Percentiles rank a stretch among this genome's conserved stretches.
These are phyloP conservation scores for Pleomassaria siparia DNA, from an alignment of 2,329 filamentous ascomycete genomes.

Conservation along the genomic window DNA sequence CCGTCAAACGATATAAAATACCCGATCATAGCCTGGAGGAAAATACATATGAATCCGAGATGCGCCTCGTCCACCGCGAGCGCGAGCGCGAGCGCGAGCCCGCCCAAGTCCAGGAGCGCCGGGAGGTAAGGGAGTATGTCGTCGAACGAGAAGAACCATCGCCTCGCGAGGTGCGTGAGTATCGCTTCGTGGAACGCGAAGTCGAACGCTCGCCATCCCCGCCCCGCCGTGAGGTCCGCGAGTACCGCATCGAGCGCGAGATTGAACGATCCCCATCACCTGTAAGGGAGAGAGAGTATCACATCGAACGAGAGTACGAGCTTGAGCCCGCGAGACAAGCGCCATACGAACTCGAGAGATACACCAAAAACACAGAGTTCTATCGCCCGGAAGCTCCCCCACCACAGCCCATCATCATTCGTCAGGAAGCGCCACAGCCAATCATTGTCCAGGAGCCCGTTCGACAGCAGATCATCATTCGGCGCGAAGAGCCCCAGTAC, in stretches of 20 bases:
- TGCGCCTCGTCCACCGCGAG: constrained; percentile 49
- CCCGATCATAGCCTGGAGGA: constrained; percentile 49
- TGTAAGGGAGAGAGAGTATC: constrained; percentile 35
- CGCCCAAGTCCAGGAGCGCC: constrained; percentile 34
- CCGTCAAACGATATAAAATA: constrained; percentile 62
- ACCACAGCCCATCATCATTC: constrained; percentile 51
- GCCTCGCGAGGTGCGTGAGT: constrained; percentile 37
- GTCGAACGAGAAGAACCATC: constrained; percentile 37
- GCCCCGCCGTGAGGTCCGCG: constrained; percentile 50
- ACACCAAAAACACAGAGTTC: constrained; percentile 57
- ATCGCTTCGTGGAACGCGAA: constrained; percentile 37
- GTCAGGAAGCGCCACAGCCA: constrained; percentile 52
- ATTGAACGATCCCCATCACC: constrained; percentile 51
- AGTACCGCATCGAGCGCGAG: constrained; percentile 56
- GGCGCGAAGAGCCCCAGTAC: constrained; percentile 58
- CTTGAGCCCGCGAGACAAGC: constrained; percentile 36
- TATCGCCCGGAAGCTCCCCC: constrained; percentile 45
- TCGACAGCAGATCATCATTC: constrained; percentile 51
- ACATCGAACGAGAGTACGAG: constrained; percentile 35
- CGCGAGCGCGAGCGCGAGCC: constrained; percentile 38
- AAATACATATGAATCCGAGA: constrained; percentile 50
- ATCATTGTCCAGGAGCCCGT: constrained; percentile 59
- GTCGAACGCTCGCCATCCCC: constrained; percentile 43
- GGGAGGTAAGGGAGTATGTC: constrained; percentile 41
- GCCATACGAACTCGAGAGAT: constrained; percentile 52